These are phyloP conservation scores for Vitis riparia DNA, from an alignment of 164 flowering plant species.

Conservation along the genomic window DNA sequence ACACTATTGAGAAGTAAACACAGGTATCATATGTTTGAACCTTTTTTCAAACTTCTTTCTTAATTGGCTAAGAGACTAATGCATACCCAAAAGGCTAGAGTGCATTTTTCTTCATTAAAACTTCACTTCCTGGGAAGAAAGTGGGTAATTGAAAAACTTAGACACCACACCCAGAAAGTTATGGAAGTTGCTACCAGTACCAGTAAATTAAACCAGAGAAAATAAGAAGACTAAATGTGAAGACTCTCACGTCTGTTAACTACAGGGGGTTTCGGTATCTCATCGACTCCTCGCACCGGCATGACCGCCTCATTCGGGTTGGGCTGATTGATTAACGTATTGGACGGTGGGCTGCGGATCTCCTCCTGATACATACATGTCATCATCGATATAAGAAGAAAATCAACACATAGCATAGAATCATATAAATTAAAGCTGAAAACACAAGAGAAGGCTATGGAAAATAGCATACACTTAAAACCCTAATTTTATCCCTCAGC, in stretches of 20 bases:
- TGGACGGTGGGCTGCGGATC: conserved; percentile 51
- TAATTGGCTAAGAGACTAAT: background rate
- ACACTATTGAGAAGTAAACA: background rate
- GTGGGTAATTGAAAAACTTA: no score
- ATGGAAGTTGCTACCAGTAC: no score
- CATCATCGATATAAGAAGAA: background rate
- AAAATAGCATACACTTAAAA: background rate
- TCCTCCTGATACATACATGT: conserved; percentile 48
- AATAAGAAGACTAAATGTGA: background rate
- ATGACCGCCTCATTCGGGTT: conserved; percentile 34
- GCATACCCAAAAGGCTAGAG: background rate
- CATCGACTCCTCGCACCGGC: conserved; percentile 49
- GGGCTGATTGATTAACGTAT: conserved; percentile 52
- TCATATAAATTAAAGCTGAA: background rate
- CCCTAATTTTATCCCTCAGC: background rate
- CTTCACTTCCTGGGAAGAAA: no score
- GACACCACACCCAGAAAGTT: no score
- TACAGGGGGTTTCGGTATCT: conserved; percentile 57
- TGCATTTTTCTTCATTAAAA: background rate
- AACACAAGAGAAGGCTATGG: background rate
- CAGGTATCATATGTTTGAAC: background rate
- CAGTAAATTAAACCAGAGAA: no score
- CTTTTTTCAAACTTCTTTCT: background rate
- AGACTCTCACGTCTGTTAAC: conserved; percentile 69
- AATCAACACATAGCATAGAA: background rate